Evolutionary conservation across 2,329 filamentous ascomycete genomes (phyloP), one percentile per base, ranked within the genome.

Genomic region (Diaporthe longicolla): DNA sequence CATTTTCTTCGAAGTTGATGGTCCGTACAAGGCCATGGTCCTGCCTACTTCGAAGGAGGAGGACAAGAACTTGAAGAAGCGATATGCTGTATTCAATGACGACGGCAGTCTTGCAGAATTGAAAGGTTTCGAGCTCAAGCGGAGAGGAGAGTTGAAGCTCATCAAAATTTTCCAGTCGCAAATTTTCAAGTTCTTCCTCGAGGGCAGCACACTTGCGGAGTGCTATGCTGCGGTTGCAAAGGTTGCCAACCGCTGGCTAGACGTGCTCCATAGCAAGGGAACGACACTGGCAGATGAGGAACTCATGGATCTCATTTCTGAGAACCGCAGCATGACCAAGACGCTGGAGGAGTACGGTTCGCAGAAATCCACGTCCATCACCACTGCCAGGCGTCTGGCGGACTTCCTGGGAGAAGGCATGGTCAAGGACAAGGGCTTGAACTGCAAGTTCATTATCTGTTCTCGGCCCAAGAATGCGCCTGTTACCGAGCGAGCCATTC

Each of bases 151-250:
- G 85, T 87, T 99, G 78, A 99, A 99, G 85, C 92, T 99, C 78
- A 99, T 99, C 89, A 99, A 99, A 85, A 99, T 98, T 81, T 99
- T 99, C 83, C 97, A 99, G 83, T 95, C 97, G 75, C 97, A 99
- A 80, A 98, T 99, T 77, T 99, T 99, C 92, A 98, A 98, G 82
- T 98, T 99, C 84, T 99, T 99, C 85, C 87, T 99, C 8, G 96
- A 99, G 80, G 97, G 97, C 9, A 89, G 90, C 5, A 97, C 95
- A 0, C 88, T 99, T 59, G 87, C 92, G 3, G 95, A 98, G 81
- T 98, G 95, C 24, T 99, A 99, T 80, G 90, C 85, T 19, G 93
- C 96, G 2, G 97, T 99, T 2, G 95, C 97, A 71, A 97, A 95
- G 80, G 95, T 99, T 29, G 96, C 97, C 2, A 97, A 99, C 81